phyloP scores from a whole-genome alignment of 495 filamentous ascomycete genomes.

The Xylaria palmicola region DNA sequence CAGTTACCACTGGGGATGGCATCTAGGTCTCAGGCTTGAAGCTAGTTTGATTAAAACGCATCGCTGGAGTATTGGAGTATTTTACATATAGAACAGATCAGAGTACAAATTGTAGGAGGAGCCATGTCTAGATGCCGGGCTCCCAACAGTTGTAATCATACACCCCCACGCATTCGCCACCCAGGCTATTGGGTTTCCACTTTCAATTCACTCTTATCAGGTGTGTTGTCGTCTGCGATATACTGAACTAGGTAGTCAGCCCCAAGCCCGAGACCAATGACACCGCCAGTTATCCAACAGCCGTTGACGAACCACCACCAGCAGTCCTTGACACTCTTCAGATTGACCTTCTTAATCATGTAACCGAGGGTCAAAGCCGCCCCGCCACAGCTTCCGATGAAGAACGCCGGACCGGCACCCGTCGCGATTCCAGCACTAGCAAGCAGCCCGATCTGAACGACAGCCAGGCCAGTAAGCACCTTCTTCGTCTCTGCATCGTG shows the following conservation, averaged over 20 bases:
- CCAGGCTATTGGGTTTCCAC: background rate
- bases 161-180: background rate
- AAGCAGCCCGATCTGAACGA: constrained; percentile 74
- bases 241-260: constrained; percentile 52
- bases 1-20: background rate
- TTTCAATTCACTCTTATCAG: background rate
- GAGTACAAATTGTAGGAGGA: background rate
- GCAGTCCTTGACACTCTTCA: constrained; percentile 82
- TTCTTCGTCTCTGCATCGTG: constrained; percentile 87
- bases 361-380: constrained; percentile 69
- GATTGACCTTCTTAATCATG: constrained; percentile 86
- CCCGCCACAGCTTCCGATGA: constrained; percentile 79
- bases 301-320: constrained; percentile 93
- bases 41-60: too few relatives aligned
- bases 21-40: background rate
- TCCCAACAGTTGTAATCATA: background rate
- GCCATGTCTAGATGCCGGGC: background rate
- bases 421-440: constrained; percentile 69
- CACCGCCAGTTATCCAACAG: constrained; percentile 56
- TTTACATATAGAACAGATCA: background rate
- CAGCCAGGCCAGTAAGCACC: constrained; percentile 73
- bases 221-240: background rate
- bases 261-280: constrained; percentile 49
- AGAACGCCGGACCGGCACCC: constrained; percentile 83
- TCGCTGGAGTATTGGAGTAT: too few relatives aligned